Base-by-base conservation (phyloP, 2,329 filamentous ascomycete genomes). In the Didymellaceae sp. region DNA sequence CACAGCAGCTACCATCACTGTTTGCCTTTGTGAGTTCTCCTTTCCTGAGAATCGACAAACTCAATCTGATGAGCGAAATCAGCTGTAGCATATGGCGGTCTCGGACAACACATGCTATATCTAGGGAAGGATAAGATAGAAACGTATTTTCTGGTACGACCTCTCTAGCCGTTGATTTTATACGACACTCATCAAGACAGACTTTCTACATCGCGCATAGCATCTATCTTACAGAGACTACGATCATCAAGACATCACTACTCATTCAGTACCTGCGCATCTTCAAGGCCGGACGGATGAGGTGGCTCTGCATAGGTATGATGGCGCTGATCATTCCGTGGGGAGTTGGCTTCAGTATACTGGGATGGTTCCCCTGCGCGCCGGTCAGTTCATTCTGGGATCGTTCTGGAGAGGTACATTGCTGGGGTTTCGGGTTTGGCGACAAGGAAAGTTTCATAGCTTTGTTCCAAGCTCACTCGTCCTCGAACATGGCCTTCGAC, bases 211-310 rank as follows among this genome's bases (percentile, higher is more conserved):
- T 67, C 20, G 62, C 57, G 37, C 61, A 71, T 26, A 57, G 54
- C 5, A 28, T 67, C 6, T 73, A 73, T 47, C 49, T 67, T n/a
- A 63, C 56, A 14, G 56, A 70, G 16, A 68, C 63, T 6, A 57
- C 62, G 11, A 17, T 73, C 16, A 72, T 74, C 61, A 74, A 74
- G 41, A 37, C 70, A 3, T 69, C 71, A 2, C 54, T 74, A 4
- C 61, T 74, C 0, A 28, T 70, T 11, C 71, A 74, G 48, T 74
- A 73, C 38, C 58, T 73, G 7, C 71, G 71, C 25, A 68, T 74
- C 13, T 73, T 73, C 63, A 66, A 65, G 38, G 61, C 63, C 2
- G 66, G 65, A 2, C 43, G 21, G 10, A 69, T 67, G 64, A 61
- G 61, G 26, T 66, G 60, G 59, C 44, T 63, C 5, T 70, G 68